Base-by-base conservation (phyloP, 2,329 filamentous ascomycete species). In the Bisporella sp. region DNA sequence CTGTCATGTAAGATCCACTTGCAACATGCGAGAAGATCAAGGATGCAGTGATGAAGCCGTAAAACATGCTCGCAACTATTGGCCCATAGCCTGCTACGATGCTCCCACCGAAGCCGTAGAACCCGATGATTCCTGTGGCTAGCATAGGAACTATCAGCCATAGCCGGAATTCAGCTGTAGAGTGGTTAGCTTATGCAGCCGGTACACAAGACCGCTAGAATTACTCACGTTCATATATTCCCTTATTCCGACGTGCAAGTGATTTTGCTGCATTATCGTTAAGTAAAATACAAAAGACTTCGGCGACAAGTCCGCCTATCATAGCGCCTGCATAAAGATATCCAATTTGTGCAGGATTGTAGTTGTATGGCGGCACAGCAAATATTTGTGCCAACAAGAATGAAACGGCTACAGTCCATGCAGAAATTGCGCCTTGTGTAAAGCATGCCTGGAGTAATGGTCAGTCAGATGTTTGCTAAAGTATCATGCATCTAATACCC, bases 351-450 rank as follows among this genome's bases (percentile, higher is more conserved):
- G 69, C 69, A 2, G 67, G 64, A 12, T 58, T 62, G 31, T 69
- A 65, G n/a, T 62, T 59, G 64, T 76, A 77, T 0, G 74, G 74
- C 5, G 72, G 69, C 1, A 59, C 66, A 42, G 69, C 69, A 61
- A 76, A 76, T 56, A 76, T 75, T 30, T 70, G 69, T 12, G 69
- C 68, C 53, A 71, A 31, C n/a, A 12, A 5, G n/a, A 40, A 45
- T 35, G 35, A 46, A 35, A 47, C 40, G 41, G 13, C 35, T 9
- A 13, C 13, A 11, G 13, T 39, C 35, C 35, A 39, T 21, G 21
- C 21, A 21, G 21, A 21, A 21, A 21, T 21, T 21, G 21, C 21
- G 21, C 21, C 21, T 21, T 21, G 21, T 21, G 21, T 21, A 21
- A 21, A 21, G 21, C 21, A 21, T 21, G 21, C 21, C 21, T 21